A percentile compares a stretch with the other conserved stretches of the same genome.
Evolutionary conservation across 139 green algal species (phyloP).

Genomic region (Chlamydomonas sp.): DNA sequence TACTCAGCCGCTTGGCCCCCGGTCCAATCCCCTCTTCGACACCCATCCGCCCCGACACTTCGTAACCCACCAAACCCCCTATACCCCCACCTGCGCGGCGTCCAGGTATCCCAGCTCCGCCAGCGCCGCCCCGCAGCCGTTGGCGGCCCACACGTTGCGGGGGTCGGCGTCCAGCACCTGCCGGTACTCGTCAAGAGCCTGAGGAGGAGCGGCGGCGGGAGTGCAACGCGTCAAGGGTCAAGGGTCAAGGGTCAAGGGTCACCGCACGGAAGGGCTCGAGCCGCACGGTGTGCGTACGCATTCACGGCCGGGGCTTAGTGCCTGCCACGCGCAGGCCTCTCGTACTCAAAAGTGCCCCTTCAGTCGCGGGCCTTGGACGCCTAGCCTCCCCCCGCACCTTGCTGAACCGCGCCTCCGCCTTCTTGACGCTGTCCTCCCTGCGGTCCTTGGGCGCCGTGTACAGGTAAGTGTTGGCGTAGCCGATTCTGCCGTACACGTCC

Average conservation of each 20-base stretch:
- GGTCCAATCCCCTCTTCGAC: no score
- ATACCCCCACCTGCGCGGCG: conserved; percentile 70
- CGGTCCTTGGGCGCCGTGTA: conserved; percentile 58
- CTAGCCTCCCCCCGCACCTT: conserved; percentile 44
- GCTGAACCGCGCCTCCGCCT: conserved; percentile 44
- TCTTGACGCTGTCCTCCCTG: conserved; percentile 13
- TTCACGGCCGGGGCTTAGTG: no score
- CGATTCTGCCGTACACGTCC: conserved; percentile 56
- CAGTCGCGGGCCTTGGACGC: background rate
- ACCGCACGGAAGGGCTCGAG: no score
- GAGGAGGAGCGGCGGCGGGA: background rate
- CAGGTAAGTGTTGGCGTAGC: conserved; percentile 73
- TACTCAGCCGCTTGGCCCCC: no score
- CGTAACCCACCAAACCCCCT: background rate
- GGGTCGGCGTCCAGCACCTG: conserved; percentile 65
- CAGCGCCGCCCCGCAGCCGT: conserved; percentile 87
- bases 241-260: background rate
- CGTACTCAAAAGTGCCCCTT: background rate
- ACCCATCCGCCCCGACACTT: no score
- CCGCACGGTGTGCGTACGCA: no score
- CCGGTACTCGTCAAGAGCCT: conserved; percentile 69
- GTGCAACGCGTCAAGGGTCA: background rate
- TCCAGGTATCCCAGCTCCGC: conserved; percentile 80
- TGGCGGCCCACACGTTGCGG: conserved; percentile 86
- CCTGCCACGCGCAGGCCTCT: background rate